Conservation (phyloP, 129 eudicot species). For the Solidago caesia region DNA sequence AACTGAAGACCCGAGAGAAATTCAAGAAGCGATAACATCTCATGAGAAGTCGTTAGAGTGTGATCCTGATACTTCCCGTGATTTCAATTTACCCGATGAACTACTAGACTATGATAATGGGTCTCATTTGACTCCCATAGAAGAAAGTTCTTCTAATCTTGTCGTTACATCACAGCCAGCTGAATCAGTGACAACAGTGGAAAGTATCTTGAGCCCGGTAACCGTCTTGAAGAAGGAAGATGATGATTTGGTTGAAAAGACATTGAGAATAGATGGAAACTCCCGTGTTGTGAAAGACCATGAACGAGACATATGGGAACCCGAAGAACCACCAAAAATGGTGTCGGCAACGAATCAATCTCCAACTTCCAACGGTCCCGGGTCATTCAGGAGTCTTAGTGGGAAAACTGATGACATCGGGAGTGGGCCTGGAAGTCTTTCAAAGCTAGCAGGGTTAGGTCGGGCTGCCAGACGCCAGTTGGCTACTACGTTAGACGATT, state of each 20-base stretch:
- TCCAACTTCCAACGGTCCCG: constrained; percentile 62
- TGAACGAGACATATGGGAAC: constrained; percentile 45
- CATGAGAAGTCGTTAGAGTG: constrained; percentile 25
- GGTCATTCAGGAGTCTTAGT: constrained; percentile 67
- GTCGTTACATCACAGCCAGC: constrained; percentile 29
- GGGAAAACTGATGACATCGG: constrained; percentile 74
- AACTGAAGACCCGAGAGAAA: constrained; percentile 31
- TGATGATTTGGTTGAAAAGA: constrained; percentile 48
- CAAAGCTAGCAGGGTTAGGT: constrained; percentile 82
- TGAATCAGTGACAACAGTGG: constrained; percentile 25
- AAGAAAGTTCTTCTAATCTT: constrained; percentile 41
- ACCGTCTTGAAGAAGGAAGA: constrained; percentile 32
- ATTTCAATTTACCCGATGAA: constrained; percentile 50
- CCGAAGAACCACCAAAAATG: constrained; percentile 47
- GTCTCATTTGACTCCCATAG: constrained; percentile 37
- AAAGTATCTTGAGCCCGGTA: constrained; percentile 17
- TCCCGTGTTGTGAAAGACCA: constrained; percentile 40
- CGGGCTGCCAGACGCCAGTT: constrained; percentile 92
- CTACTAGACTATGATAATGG: constrained; percentile 47
- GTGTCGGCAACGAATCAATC: constrained; percentile 42
- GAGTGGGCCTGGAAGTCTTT: constrained; percentile 80
- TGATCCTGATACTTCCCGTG: constrained; percentile 32
- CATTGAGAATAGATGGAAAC: constrained; percentile 50
- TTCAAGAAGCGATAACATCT: constrained; percentile 24
- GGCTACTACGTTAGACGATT: constrained; percentile 73